phyloP scores from a whole-genome alignment of 306 rosid species.

The Cicer chorassanicum region DNA sequence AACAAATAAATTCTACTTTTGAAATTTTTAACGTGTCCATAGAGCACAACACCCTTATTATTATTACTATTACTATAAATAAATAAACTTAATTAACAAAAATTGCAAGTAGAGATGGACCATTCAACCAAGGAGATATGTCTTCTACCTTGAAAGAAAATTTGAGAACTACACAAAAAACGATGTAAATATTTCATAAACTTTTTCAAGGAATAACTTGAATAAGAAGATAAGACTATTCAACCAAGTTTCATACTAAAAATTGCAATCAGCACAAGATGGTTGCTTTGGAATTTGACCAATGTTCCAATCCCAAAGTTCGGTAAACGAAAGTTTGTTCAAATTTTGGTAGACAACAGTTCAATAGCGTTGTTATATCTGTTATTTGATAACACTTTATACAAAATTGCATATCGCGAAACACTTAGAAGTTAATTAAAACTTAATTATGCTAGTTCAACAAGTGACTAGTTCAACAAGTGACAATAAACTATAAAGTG shows the following conservation, averaged over 20 bases:
- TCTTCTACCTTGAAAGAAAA: not conserved
- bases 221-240: slow-evolving; percentile 10
- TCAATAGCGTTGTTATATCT: not conserved
- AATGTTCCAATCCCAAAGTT: not conserved
- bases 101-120: too few relatives aligned
- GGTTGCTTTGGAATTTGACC: slow-evolving; percentile 2
- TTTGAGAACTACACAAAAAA: not conserved
- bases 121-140: not conserved
- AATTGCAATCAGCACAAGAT: slow-evolving; percentile 1
- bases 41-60: too few relatives aligned
- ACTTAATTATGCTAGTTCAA: not conserved
- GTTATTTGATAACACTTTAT: not conserved
- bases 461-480: slow-evolving; percentile 6
- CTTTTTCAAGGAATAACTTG: slow-evolving; percentile 14
- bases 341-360: not conserved
- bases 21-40: too few relatives aligned
- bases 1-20: too few relatives aligned
- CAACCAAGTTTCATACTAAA: not conserved
- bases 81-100: not conserved
- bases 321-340: not conserved
- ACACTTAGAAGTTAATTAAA: not conserved
- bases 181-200: not conserved
- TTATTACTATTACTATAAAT: too few relatives aligned
- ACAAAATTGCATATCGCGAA: not conserved
- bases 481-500: slow-evolving; percentile 7